phyloP scores from a whole-genome alignment of 1,284 basidiomycete genomes.

The Sanghuangporus baumii region DNA sequence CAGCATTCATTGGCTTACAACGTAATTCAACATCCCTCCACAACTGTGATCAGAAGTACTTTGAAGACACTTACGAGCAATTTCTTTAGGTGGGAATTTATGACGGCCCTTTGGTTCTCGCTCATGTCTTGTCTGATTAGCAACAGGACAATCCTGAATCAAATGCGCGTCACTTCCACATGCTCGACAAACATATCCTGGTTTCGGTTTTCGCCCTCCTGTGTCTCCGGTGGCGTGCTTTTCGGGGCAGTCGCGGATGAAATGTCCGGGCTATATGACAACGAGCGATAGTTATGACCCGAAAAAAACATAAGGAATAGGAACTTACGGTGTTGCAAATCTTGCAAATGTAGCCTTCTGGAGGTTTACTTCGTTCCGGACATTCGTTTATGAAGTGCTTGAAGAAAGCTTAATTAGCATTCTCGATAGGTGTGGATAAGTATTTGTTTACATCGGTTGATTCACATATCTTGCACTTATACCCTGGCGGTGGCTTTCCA shows the following conservation, averaged over 20 bases:
- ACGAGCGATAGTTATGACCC: slow-evolving; percentile 2
- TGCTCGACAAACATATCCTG: slow-evolving; percentile 83
- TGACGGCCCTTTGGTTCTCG: slow-evolving; percentile 30
- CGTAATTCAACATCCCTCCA: background rate
- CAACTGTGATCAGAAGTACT: slow-evolving; percentile 13
- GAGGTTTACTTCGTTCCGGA: slow-evolving; percentile 66
- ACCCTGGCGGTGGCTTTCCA: slow-evolving; percentile 60
- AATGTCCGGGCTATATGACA: slow-evolving; percentile 59
- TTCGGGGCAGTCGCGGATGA: slow-evolving; percentile 82
- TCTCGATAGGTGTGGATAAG: background rate
- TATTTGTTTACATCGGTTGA: slow-evolving; percentile 52
- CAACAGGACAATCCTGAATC: slow-evolving; percentile 80
- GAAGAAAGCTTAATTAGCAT: background rate
- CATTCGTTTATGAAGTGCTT: slow-evolving; percentile 78
- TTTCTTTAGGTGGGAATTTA: slow-evolving; percentile 69
- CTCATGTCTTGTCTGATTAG: slow-evolving; percentile 40
- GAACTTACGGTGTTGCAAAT: slow-evolving; percentile 59
- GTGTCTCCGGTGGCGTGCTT: slow-evolving; percentile 70
- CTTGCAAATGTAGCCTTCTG: slow-evolving; percentile 82
- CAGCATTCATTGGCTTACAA: slow-evolving; percentile 80
- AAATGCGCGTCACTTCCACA: slow-evolving; percentile 82
- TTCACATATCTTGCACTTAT: slow-evolving; percentile 74
- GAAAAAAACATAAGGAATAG: background rate
- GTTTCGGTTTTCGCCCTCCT: slow-evolving; percentile 70
- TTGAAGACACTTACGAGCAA: slow-evolving; percentile 52